Conservation (phyloP, 208 protist species). For the Leishmania turanica region DNA sequence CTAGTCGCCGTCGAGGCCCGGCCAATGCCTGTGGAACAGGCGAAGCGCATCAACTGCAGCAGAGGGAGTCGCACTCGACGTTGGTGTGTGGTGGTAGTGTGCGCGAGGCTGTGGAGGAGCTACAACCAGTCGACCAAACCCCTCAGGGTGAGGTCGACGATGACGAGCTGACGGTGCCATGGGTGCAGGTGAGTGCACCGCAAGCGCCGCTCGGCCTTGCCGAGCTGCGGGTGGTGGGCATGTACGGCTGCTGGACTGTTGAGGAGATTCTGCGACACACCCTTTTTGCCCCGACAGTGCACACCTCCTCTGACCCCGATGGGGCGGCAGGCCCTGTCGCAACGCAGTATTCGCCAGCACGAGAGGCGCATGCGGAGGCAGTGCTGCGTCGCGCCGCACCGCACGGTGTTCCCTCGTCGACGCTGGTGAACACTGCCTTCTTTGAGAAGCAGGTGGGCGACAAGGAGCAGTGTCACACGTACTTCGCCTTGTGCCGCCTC, state of each 20-base stretch:
- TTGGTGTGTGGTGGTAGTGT: conserved; percentile 16
- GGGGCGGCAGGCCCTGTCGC: neutral
- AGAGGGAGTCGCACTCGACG: conserved; percentile 8
- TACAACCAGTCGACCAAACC: conserved; percentile 3
- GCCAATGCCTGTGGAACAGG: neutral
- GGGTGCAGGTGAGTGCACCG: conserved; percentile 28
- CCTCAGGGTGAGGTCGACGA: neutral
- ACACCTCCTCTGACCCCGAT: neutral
- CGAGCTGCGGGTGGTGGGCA: conserved; percentile 49
- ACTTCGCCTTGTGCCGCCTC: conserved; percentile 45
- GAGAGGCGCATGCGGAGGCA: neutral
- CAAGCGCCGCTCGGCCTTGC: conserved; percentile 17
- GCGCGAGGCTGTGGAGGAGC: conserved; percentile 6
- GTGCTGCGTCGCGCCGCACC: conserved; percentile 27
- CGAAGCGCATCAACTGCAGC: conserved; percentile 3
- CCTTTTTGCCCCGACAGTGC: conserved; percentile 17
- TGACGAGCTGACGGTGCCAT: conserved; percentile 14
- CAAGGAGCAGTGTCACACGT: conserved; percentile 61
- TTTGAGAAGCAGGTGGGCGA: conserved; percentile 67
- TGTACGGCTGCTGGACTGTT: conserved; percentile 58
- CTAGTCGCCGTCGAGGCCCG: conserved; percentile 4
- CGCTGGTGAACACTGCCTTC: conserved; percentile 37
- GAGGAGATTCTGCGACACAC: conserved; percentile 37
- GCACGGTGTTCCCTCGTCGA: conserved; percentile 27
- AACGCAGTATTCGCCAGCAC: too few species aligned